Percentiles rank a stretch among this genome's conserved stretches.
These are phyloP conservation scores for Pythium volutum DNA, from an alignment of 352 stramenopile species.

Conservation along the genomic window DNA sequence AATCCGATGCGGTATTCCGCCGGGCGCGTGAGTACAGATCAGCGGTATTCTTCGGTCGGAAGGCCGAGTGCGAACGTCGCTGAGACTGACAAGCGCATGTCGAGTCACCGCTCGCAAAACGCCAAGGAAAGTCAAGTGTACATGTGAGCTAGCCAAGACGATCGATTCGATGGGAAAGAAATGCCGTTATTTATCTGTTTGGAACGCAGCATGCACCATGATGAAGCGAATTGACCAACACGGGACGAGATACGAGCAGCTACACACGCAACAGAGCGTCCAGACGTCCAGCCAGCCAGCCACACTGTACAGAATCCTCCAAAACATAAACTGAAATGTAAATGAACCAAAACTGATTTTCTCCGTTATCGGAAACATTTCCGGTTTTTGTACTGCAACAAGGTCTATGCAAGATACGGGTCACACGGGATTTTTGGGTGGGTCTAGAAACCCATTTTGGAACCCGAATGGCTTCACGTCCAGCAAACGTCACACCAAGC, in stretches of 20 bases:
- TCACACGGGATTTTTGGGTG: neutral
- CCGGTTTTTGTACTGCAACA: no score
- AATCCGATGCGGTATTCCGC: slow-evolving; percentile 8
- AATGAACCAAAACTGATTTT: no score
- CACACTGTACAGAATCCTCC: no score
- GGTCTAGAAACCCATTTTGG: neutral
- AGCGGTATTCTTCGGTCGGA: neutral
- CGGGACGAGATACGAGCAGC: no score
- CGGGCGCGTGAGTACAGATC: neutral
- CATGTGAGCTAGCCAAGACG: slow-evolving; percentile 16
- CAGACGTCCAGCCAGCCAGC: no score
- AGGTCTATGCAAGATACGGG: neutral
- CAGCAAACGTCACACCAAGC: neutral
- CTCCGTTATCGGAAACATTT: no score
- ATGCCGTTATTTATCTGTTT: slow-evolving; percentile 27
- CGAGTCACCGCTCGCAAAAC: slow-evolving; percentile 21
- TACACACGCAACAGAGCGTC: no score
- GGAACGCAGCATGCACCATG: neutral
- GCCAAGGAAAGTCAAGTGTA: slow-evolving; percentile 21
- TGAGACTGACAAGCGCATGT: slow-evolving; percentile 6
- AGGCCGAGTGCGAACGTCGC: neutral
- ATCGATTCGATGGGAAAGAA: neutral
- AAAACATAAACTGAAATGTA: no score
- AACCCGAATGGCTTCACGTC: neutral
- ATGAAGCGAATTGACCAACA: no score